Base-by-base conservation (phyloP, 495 filamentous ascomycete species). In the Neurospora sp. region DNA sequence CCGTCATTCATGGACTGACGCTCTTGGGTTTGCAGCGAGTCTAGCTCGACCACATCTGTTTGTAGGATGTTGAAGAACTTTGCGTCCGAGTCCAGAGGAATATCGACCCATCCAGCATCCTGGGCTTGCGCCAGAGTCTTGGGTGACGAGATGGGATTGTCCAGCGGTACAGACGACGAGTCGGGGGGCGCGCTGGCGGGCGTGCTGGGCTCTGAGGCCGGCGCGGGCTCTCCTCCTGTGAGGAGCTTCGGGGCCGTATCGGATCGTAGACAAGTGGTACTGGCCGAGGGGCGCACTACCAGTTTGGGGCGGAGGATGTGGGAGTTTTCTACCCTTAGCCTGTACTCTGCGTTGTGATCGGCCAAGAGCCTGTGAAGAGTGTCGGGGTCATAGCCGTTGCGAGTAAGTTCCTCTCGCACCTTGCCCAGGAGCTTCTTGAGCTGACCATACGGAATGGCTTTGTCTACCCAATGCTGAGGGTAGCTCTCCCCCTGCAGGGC, bases 341-440 rank as follows among this genome's bases (percentile, higher is more conserved):
- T 79, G 77, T 88, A 88, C 66, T 85, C 80, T 72, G 87, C 80
- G 49, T 83, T 78, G 71, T 78, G 81, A 40, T 82, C 80, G 23
- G 79, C 79, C 12, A 86, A 76, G 38, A 93, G 82, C 39, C 82
- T 82, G 46, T 84, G 82, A 38, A 93, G 79, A n/a, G 88, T 91
- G 14, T 87, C 83, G 5, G 85, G 84, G 70, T 89, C 87, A 66
- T 93, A 86, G 12, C 92, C 92, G 10, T 92, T 79, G 18, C 82
- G 82, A 16, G 82, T 77, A 9, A 93, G 84, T 80, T 93, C 91
- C 54, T 82, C 78, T 71, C 88, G 77, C 39, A 93, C 87, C 78
- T 88, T 89, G 75, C 90, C 91, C 77, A 93, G 87, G 80, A 91
- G 88, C 80, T 93, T 93, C 80, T 93, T 93, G 72, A 93, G 88